Evolutionary conservation across 169 alveolate genomes (phyloP), one percentile per base, ranked within the genome.

Genomic region (Plasmodium vivax): DNA sequence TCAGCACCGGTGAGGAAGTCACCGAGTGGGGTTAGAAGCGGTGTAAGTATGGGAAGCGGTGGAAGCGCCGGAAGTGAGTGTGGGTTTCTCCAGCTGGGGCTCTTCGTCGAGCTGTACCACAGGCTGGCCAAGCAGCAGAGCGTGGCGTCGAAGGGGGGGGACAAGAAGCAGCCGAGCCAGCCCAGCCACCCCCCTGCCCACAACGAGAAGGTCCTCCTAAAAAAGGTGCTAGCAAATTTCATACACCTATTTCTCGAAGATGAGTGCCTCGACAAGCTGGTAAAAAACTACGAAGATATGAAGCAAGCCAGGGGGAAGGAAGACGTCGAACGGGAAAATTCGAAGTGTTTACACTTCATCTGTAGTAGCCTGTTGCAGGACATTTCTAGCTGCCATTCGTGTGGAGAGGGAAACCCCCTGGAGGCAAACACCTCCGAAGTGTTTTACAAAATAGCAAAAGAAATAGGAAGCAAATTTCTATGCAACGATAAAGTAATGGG

Each of bases 401-500:
- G 45, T 72, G 19, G 10, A 27, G 30, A 45, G 8, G 34, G 23
- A 73, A 79, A 84, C 5, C 56, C 73, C 36, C 68, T 62, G 36
- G 75, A 27, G 36, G 74, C 32, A 4, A 9, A 38, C 47, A 41
- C 71, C 27, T 72, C 80, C 1, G 38, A 34, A 45, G 5, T 34
- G 43, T 56, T 32, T 84, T 71, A 81, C 34, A 82, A 71, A 27
- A 83, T 85, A 43, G 36, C 75, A 41, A 75, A 75, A 75, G 43
- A 75, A n/a, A 85, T 85, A 54, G 62, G 62, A 23, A 85, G 30
- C 62, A 75, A 85, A 14, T 75, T 85, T 32, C 30, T 85, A 75
- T n/a, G 27, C 77, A 85, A 85, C 68, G 87, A 77, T 16, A 58
- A 75, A 74, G 23, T 85, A 85, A 74, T 85, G 68, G 81, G 43